These are phyloP conservation scores for Diplocarpon rosae DNA, from an alignment of 2,329 filamentous ascomycete species.

Conservation along the genomic window DNA sequence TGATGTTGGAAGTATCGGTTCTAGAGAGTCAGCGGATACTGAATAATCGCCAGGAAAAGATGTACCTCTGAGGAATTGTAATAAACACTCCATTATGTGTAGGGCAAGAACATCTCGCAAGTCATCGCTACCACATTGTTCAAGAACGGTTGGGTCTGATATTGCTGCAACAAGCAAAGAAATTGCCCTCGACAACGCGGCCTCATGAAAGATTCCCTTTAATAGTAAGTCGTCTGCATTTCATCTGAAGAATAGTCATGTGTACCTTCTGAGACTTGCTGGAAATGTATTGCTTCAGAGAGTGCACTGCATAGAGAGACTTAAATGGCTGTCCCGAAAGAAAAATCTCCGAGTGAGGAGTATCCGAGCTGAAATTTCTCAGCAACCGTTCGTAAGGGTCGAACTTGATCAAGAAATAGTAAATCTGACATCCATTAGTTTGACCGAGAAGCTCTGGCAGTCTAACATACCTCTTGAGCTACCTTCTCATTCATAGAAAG, in stretches of 20 bases:
- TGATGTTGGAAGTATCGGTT: conserved; percentile 29
- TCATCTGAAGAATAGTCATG: background rate
- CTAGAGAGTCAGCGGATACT: conserved; percentile 23
- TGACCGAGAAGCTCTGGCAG: background rate
- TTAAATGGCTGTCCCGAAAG: conserved; percentile 60
- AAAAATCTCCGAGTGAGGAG: conserved; percentile 52
- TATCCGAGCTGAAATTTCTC: conserved; percentile 43
- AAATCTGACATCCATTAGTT: conserved; percentile 40
- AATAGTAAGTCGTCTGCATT: conserved; percentile 9
- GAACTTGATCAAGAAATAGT: conserved; percentile 58
- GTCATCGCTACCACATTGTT: conserved; percentile 32
- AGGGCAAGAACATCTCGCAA: conserved; percentile 39
- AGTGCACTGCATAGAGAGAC: conserved; percentile 60
- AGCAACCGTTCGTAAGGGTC: conserved; percentile 55
- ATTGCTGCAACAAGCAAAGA: conserved; percentile 49
- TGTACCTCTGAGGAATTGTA: conserved; percentile 43
- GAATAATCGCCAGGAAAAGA: background rate
- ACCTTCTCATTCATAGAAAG: conserved; percentile 62
- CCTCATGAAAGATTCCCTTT: conserved; percentile 23
- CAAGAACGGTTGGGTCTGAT: conserved; percentile 43
- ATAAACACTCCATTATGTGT: conserved; percentile 45
- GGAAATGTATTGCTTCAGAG: conserved; percentile 50
- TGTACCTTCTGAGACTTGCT: conserved; percentile 21
- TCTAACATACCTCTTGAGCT: conserved; percentile 47
- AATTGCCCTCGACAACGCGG: conserved; percentile 35